Base-by-base conservation (phyloP, 2,329 filamentous ascomycete species). In the Rugonectria rugulosa region DNA sequence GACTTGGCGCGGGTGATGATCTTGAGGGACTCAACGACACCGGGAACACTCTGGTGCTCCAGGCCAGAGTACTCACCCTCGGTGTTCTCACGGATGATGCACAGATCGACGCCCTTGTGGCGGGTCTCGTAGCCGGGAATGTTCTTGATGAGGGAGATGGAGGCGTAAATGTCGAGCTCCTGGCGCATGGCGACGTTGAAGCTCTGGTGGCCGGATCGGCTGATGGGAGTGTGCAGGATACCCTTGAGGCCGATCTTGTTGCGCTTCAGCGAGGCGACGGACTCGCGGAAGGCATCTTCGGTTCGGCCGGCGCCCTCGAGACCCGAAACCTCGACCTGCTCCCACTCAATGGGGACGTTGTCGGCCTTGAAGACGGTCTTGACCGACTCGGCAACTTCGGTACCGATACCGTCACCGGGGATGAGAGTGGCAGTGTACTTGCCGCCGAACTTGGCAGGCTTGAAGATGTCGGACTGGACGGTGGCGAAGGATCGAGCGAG, bases 291-390 rank as follows among this genome's bases (percentile, higher is more conserved):
- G 65, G 96, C 89, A 68, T 92, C 92, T 81, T 98, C 95, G 57
- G 92, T 92, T 77, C 92, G 89, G 79, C 92, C 92, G 52, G 77
- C 72, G 76, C 87, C 85, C 71, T 90, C 91, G 64, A 98, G 85
- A 77, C 95, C 95, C 23, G 91, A 92, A 41, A 97, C 94, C 75
- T 97, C 93, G 70, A 99, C 86, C 83, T 98, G 93, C 80, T 99
- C 95, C 94, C 95, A 98, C 79, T 97, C 92, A 71, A 99, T 88
- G 72, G 95, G 95, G 49, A 97, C 94, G 75, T 97, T 98, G 83
- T 98, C 94, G 75, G 94, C 93, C 87, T 97, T 98, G 89, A 98
- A 98, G 78, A 99, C 90, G 68, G 94, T 96, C 88, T 97, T 97
- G 77, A 99, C 94, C 62, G 92, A 95, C 81, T 98, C 93, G 70